Evolutionary conservation across 75 land plant genomes (phyloP), one percentile per base, ranked within the genome.

Genomic region (Pinus tabuliformis): DNA sequence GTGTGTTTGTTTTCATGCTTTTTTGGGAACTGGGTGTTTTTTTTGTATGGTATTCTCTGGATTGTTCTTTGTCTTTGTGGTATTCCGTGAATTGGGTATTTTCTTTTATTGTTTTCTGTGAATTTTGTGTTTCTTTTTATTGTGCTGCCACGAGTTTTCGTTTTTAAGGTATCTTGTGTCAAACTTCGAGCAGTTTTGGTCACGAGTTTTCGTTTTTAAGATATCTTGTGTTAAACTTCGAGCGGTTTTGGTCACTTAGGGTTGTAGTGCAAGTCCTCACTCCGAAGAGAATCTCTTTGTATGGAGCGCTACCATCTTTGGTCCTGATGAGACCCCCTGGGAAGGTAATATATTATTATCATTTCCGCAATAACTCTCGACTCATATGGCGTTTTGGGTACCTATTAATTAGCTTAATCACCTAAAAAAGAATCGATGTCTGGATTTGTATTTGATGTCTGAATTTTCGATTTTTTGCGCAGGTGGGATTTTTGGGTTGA

Each of bases 251-350:
- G 54, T 49, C 54, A 49, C 54, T 49, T 9, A 86, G 91, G 91
- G 91, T 52, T 89, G 91, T 79, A 88, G 90, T 70, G 91, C 91
- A 62, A 89, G 91, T 75, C 91, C 91, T 39, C 71, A 75, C 28
- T 86, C 87, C 16, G 91, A 89, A 5, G 91, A 87, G 77, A 89
- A 87, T 77, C 78, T 85, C 15, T 90, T 90, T 73, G 91, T 88
- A 17, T 88, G 91, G 88, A 87, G 88, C 61, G 91, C 91, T n/a
- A 85, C 91, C 45, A 82, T 88, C 9, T 90, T 88, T 77, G 91
- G 90, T 15, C 91, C 91, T 4, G 91, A 90, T 65, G 91, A 88
- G 74, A 85, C 84, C 21, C 86, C 91, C 17, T 89, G 91, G 91
- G 90, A 89, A 87, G 91, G 90, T 86, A 30, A 42, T 3, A 3